A percentile compares a stretch with the other conserved stretches of the same genome.
Conservation (phyloP, 495 filamentous ascomycete species). For the Penicillium simplicissimum region DNA sequence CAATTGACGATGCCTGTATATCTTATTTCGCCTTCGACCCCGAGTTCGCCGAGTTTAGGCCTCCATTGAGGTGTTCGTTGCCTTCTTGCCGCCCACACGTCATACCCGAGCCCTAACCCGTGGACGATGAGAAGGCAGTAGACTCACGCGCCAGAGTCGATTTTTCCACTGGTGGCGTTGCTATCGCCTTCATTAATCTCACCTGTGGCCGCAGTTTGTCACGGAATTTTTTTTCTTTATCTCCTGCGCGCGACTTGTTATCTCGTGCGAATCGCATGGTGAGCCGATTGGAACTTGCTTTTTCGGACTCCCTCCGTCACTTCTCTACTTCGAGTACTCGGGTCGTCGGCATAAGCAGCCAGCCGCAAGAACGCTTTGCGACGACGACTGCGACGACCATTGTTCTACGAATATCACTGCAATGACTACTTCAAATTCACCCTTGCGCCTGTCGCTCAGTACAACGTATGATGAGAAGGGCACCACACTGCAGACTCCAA, state of each 20-base stretch:
- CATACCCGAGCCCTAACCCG: slow-evolving; percentile 23
- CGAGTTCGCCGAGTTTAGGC: background rate
- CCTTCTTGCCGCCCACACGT: slow-evolving; percentile 20
- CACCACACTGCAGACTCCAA: slow-evolving; percentile 12
- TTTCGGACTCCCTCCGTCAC: slow-evolving; percentile 1
- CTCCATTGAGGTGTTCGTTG: background rate
- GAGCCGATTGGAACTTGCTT: background rate
- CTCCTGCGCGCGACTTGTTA: background rate
- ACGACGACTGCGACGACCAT: background rate
- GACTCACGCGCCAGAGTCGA: slow-evolving; percentile 5
- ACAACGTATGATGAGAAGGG: slow-evolving; percentile 24
- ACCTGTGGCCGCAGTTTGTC: background rate
- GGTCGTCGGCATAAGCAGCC: background rate
- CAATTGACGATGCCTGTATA: background rate
- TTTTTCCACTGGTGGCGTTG: slow-evolving; percentile 23
- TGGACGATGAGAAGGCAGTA: slow-evolving; percentile 16
- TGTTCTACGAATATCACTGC: background rate
- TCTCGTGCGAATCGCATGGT: slow-evolving; percentile 4
- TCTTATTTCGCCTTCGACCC: background rate
- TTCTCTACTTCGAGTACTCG: background rate
- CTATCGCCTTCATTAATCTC: slow-evolving; percentile 2
- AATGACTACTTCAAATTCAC: slow-evolving; percentile 19
- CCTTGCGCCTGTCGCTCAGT: slow-evolving; percentile 35
- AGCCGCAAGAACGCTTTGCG: background rate
- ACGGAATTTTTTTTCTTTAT: background rate